phyloP scores from a whole-genome alignment of 129 eudicot species.

The Flaveria brownii region DNA sequence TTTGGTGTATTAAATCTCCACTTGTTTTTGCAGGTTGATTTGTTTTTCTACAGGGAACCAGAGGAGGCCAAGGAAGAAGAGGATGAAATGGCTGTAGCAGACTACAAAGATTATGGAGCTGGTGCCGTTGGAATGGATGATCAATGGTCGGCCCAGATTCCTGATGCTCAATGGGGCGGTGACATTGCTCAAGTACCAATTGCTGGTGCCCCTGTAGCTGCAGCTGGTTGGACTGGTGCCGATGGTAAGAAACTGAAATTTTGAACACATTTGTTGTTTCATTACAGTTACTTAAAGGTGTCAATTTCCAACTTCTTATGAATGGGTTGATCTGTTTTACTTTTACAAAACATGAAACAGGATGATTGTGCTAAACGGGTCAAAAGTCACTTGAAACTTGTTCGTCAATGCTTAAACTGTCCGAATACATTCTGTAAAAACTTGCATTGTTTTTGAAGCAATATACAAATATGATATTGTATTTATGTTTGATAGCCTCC shows the following conservation, averaged over 20 bases:
- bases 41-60: constrained; percentile 78
- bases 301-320: not conserved
- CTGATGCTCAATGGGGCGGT: constrained; percentile 47
- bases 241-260: constrained; percentile 40
- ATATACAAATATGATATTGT: not conserved
- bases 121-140: constrained; percentile 46
- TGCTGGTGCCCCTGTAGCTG: constrained; percentile 43
- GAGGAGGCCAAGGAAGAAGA: constrained; percentile 66
- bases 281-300: not conserved
- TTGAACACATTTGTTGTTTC: not conserved
- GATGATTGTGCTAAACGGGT: too few relatives aligned
- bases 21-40: constrained; percentile 61
- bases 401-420: not conserved
- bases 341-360: not conserved
- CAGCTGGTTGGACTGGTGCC: constrained; percentile 51
- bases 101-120: constrained; percentile 46
- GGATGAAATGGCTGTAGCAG: constrained; percentile 51
- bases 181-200: constrained; percentile 40
- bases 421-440: not conserved
- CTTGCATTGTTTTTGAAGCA: not conserved
- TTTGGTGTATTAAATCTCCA: not conserved
- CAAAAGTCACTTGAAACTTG: not conserved
- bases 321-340: not conserved
- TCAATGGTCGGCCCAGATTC: constrained; percentile 47
- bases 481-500: not conserved